These are phyloP conservation scores for Paramarasmius palmivorus DNA, from an alignment of 1,284 basidiomycete species.

Conservation along the genomic window DNA sequence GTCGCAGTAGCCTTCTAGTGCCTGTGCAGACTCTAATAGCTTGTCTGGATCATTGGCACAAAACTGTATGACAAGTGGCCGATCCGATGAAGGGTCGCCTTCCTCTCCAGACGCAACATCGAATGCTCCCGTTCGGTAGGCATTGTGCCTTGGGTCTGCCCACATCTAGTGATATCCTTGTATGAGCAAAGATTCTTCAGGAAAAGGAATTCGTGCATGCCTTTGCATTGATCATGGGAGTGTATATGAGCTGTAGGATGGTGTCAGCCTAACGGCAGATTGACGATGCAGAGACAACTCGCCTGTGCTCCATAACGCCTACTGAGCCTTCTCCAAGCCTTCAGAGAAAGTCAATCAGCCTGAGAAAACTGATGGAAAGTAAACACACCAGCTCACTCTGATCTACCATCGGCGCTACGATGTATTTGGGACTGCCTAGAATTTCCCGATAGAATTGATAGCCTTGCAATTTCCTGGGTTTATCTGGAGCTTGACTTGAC, in stretches of 20 bases:
- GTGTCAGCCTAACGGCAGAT: background rate
- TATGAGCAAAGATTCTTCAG: slow-evolving; percentile 3
- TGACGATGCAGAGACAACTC: slow-evolving; percentile 19
- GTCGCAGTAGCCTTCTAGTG: slow-evolving; percentile 79
- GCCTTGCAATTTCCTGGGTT: slow-evolving; percentile 60
- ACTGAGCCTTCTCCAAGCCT: slow-evolving; percentile 93
- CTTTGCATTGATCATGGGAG: slow-evolving; percentile 97
- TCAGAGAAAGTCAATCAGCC: slow-evolving; percentile 8
- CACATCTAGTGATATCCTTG: slow-evolving; percentile 55
- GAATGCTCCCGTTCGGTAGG: slow-evolving; percentile 67
- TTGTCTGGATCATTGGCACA: slow-evolving; percentile 87
- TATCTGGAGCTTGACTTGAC: background rate
- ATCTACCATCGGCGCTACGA: slow-evolving; percentile 98
- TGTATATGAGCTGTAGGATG: slow-evolving; percentile 74
- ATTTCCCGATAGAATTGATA: slow-evolving; percentile 82
- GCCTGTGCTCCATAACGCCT: slow-evolving; percentile 83
- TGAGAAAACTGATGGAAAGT: background rate
- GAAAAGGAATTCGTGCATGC: slow-evolving; percentile 34
- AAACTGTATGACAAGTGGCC: slow-evolving; percentile 93
- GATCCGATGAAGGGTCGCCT: slow-evolving; percentile 60
- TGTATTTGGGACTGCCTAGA: slow-evolving; percentile 81
- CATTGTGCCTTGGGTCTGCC: slow-evolving; percentile 50
- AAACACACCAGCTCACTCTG: slow-evolving; percentile 89
- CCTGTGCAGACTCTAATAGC: slow-evolving; percentile 74
- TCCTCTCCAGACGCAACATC: slow-evolving; percentile 70